Conservation (phyloP, 805 yeast genomes). For the Clavispora asparagi region DNA sequence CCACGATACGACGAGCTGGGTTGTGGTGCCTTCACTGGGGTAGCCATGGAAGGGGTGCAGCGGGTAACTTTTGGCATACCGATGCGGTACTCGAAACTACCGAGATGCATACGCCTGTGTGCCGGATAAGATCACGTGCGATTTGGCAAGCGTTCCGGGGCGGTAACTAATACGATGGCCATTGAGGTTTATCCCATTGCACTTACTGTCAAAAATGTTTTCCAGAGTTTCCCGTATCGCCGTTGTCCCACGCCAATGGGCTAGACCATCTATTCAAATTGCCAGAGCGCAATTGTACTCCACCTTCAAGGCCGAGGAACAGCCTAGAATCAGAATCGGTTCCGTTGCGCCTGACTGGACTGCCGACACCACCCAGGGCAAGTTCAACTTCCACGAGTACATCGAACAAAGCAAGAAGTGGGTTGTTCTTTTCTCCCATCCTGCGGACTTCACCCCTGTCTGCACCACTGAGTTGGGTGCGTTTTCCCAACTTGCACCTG, state of each 20-base stretch:
- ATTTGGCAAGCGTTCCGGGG: background rate
- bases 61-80: too few species aligned
- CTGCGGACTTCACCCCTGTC: slow-evolving; percentile 76
- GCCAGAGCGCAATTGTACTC: slow-evolving; percentile 12
- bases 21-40: too few species aligned
- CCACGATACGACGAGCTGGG: too few species aligned
- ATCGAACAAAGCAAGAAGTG: slow-evolving; percentile 48
- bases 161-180: background rate
- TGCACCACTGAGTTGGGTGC: slow-evolving; percentile 79
- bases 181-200: background rate
- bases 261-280: slow-evolving; percentile 8
- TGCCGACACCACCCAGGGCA: slow-evolving; percentile 59
- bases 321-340: slow-evolving; percentile 48
- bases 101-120: background rate
- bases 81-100: background rate
- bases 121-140: background rate
- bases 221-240: slow-evolving; percentile 11
- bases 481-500: slow-evolving; percentile 65
- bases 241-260: slow-evolving; percentile 6
- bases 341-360: slow-evolving; percentile 66
- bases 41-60: too few species aligned
- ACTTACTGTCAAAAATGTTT: slow-evolving; percentile 7
- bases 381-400: slow-evolving; percentile 58
- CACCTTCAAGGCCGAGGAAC: slow-evolving; percentile 31
- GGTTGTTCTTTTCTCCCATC: slow-evolving; percentile 69